phyloP scores from a whole-genome alignment of 208 protist genomes.

The Acanthamoeba sp. region DNA sequence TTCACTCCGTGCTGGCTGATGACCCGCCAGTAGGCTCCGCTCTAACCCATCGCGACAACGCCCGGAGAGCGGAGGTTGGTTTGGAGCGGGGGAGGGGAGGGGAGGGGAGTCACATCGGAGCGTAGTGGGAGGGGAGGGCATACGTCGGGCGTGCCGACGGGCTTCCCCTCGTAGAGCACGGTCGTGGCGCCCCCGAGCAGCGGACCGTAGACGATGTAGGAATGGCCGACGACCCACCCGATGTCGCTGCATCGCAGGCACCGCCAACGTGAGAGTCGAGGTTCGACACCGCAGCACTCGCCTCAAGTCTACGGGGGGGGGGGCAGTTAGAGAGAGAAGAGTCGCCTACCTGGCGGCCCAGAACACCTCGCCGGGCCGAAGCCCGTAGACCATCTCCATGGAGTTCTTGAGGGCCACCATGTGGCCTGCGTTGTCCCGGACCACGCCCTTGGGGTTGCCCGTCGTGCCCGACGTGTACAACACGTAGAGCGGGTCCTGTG shows the following conservation, averaged over 20 bases:
- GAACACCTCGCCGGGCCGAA: conserved; percentile 23
- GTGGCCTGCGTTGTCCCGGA: conserved; percentile 25
- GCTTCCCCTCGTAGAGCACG: conserved; percentile 85
- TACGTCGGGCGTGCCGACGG: conserved; percentile 81
- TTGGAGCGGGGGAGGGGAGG: too few species aligned
- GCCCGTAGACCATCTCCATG: conserved; percentile 29
- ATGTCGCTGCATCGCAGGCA: conserved; percentile 58
- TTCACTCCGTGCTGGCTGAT: conserved; percentile 80
- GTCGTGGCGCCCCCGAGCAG: conserved; percentile 79
- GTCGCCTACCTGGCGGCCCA: conserved; percentile 13
- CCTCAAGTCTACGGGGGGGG: too few species aligned
- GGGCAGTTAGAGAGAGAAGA: too few species aligned
- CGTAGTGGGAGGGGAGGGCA: not conserved
- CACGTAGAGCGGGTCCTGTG: conserved; percentile 56
- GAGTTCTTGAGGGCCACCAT: conserved; percentile 41
- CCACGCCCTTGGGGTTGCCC: conserved; percentile 86
- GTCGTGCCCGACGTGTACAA: conserved; percentile 88
- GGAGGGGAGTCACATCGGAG: not conserved
- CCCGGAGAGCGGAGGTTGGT: too few species aligned
- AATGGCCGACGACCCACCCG: conserved; percentile 84
- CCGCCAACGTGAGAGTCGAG: not conserved
- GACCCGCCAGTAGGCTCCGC: conserved; percentile 81
- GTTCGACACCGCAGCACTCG: not conserved
- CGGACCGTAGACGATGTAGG: conserved; percentile 85
- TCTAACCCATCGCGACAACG: not conserved